Conservation (phyloP, 2,329 filamentous ascomycete genomes). For the Fusarium sp. region DNA sequence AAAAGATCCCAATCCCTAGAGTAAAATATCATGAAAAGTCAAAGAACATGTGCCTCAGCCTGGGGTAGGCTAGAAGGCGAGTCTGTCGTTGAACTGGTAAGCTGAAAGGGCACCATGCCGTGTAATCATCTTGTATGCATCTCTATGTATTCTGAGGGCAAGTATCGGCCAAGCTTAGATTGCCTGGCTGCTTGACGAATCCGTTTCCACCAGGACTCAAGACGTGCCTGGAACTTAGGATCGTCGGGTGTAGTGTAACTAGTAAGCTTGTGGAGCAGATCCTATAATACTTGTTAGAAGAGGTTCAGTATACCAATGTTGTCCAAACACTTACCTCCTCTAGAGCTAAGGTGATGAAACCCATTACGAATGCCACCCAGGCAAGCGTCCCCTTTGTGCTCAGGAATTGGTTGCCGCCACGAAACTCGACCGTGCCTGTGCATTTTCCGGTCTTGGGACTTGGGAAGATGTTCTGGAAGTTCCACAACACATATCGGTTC, state of each 20-base stretch:
- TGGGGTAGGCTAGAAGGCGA: not conserved
- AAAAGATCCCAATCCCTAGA: not conserved
- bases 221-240: conserved; percentile 48
- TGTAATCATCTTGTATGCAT: conserved; percentile 51
- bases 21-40: conserved; percentile 6
- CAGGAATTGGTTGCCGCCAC: conserved; percentile 57
- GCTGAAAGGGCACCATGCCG: not conserved
- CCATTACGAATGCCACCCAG: conserved; percentile 57
- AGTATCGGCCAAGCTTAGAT: conserved; percentile 52
- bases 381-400: conserved; percentile 55
- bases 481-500: conserved; percentile 57
- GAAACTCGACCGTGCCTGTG: conserved; percentile 57
- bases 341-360: conserved; percentile 55
- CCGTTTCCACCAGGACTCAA: conserved; percentile 54
- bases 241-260: conserved; percentile 48
- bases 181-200: conserved; percentile 54
- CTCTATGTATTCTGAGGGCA: conserved; percentile 52
- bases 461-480: conserved; percentile 57
- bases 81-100: conserved; percentile 13
- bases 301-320: not conserved
- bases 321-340: conserved; percentile 50
- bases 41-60: conserved; percentile 12
- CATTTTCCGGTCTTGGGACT: conserved; percentile 55
- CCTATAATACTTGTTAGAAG: conserved; percentile 42
- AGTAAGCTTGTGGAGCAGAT: conserved; percentile 51